Evolutionary conservation across 805 yeast genomes (phyloP).

Genomic region (Brettanomyces custersianus): DNA sequence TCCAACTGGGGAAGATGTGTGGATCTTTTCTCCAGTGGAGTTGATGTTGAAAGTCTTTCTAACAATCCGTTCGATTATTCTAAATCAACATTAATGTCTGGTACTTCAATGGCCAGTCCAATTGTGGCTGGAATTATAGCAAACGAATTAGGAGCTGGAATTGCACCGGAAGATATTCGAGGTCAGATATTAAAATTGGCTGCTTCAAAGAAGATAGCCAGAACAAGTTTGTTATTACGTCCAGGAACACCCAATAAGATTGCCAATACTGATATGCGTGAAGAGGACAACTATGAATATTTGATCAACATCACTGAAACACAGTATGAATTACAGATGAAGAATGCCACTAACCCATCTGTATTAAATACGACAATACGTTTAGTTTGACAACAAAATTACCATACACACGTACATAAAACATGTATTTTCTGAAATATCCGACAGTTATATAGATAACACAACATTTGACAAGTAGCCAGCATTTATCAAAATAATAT

Average conservation of each 20-base stretch:
- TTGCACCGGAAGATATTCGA: conserved; percentile 33
- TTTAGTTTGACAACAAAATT: no score
- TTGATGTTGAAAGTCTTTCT: conserved; percentile 49
- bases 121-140: conserved; percentile 61
- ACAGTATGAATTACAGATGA: background rate
- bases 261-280: conserved; percentile 24
- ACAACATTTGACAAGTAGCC: no score
- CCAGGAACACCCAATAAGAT: conserved; percentile 56
- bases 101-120: conserved; percentile 81
- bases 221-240: conserved; percentile 34
- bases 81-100: conserved; percentile 38
- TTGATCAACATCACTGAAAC: conserved; percentile 1
- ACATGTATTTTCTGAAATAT: no score
- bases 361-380: no score
- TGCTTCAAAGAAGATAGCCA: conserved; percentile 38
- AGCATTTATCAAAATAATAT: no score
- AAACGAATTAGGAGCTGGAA: conserved; percentile 43
- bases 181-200: conserved; percentile 35
- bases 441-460: no score
- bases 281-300: background rate
- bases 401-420: no score
- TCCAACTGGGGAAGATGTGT: conserved; percentile 95
- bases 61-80: conserved; percentile 17
- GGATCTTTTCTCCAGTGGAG: conserved; percentile 79
- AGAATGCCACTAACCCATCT: no score